Evolutionary conservation across 495 filamentous ascomycete genomes (phyloP).

Genomic region (Cryomyces minteri): DNA sequence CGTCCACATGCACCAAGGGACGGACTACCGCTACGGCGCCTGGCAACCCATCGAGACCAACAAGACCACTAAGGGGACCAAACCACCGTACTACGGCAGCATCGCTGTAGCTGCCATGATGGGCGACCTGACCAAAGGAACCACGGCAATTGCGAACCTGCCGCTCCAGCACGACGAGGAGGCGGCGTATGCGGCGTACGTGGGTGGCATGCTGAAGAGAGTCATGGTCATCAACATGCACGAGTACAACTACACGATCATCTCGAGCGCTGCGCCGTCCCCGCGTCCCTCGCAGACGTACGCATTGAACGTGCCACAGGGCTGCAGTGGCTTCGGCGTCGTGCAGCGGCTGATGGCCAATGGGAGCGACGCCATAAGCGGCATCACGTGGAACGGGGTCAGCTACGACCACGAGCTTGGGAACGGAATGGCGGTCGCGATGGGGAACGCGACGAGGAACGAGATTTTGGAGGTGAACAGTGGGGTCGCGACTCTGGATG

Average conservation of each 20-base stretch:
- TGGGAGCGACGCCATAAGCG: conserved; percentile 43
- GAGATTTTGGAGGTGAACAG: conserved; percentile 28
- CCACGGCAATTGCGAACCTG: conserved; percentile 24
- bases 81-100: conserved; percentile 49
- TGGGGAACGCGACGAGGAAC: conserved; percentile 37
- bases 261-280: conserved; percentile 9
- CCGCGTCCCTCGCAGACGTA: conserved; percentile 24
- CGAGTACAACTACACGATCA: conserved; percentile 36
- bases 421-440: conserved; percentile 31
- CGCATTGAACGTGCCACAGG: conserved; percentile 23
- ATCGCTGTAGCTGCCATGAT: conserved; percentile 39
- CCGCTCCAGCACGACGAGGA: conserved; percentile 26
- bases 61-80: conserved; percentile 36
- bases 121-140: conserved; percentile 17
- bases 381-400: conserved; percentile 42
- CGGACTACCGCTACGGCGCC: conserved; percentile 36
- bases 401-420: conserved; percentile 45
- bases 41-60: conserved; percentile 43
- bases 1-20: conserved; percentile 50
- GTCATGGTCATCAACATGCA: conserved; percentile 40
- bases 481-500: conserved; percentile 28
- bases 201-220: conserved; percentile 23
- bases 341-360: conserved; percentile 38
- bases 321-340: conserved; percentile 7
- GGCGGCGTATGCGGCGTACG: conserved; percentile 42